Conservation (phyloP, 2,329 filamentous ascomycete genomes). For the Paraphoma chrysanthemicola region DNA sequence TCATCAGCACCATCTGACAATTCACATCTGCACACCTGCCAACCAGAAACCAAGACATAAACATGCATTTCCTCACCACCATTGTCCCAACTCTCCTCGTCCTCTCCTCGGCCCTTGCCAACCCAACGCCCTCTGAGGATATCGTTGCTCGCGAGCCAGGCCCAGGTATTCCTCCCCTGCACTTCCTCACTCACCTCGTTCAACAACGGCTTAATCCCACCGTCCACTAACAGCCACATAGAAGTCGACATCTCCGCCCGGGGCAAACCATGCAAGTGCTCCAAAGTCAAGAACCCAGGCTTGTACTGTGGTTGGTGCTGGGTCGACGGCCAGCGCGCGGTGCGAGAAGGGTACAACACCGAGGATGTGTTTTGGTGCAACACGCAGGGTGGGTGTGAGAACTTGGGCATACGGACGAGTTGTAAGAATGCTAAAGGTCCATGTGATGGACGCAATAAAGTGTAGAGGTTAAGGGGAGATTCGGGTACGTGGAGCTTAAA, state of each 20-base stretch:
- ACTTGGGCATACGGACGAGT: constrained; percentile 3
- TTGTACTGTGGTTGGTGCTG: background rate
- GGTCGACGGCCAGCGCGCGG: background rate
- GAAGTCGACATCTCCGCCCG: background rate
- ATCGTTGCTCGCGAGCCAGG: background rate
- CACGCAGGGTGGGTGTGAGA: constrained; percentile 4
- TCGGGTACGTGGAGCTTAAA: background rate
- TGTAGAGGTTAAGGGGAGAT: background rate
- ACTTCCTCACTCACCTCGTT: too few species aligned
- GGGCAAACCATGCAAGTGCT: constrained; percentile 6
- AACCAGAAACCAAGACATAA: background rate
- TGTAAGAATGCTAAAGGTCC: background rate
- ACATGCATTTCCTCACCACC: background rate
- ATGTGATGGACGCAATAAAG: background rate
- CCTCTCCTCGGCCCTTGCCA: background rate
- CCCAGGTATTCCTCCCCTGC: background rate
- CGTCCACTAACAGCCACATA: too few species aligned
- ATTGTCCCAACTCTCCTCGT: background rate
- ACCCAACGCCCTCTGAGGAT: background rate
- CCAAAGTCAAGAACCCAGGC: constrained; percentile 7
- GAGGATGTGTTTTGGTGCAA: constrained; percentile 11
- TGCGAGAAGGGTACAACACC: background rate
- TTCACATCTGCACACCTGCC: too few species aligned
- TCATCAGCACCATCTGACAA: too few species aligned
- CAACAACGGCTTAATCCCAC: too few species aligned